Evolutionary conservation across 331 rosid species (phyloP).

Genomic region (Arachis monticola): DNA sequence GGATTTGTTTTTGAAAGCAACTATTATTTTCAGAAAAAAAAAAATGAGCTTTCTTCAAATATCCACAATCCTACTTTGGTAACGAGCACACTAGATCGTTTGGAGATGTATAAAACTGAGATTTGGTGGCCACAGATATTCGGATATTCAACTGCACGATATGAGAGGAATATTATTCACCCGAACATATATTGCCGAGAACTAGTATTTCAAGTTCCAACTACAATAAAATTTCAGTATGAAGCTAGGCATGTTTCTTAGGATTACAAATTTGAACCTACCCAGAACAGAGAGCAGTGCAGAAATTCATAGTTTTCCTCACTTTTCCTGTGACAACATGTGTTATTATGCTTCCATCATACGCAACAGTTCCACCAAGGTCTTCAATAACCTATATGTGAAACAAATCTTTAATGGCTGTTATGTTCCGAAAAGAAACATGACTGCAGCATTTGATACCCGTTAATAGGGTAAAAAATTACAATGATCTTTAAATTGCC

Average conservation of each 20-base stretch:
- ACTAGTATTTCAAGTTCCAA: not conserved
- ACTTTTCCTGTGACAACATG: slow-evolving; percentile 90
- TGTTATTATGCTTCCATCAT: slow-evolving; percentile 72
- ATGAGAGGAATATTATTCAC: slow-evolving; percentile 9
- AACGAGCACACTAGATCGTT: not conserved
- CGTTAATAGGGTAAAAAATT: slow-evolving; percentile 4
- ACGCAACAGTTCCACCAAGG: slow-evolving; percentile 75
- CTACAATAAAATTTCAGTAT: slow-evolving; percentile 16
- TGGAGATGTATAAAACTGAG: not conserved
- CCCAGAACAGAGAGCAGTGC: slow-evolving; percentile 91
- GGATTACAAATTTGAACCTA: slow-evolving; percentile 52
- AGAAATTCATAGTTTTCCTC: slow-evolving; percentile 86
- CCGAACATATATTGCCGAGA: not conserved
- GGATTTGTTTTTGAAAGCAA: not conserved
- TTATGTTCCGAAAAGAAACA: not conserved
- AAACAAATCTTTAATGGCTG: slow-evolving; percentile 17
- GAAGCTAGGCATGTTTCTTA: slow-evolving; percentile 28
- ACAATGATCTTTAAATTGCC: slow-evolving; percentile 11
- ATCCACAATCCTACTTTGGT: not conserved
- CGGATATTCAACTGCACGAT: not conserved
- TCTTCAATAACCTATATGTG: slow-evolving; percentile 66
- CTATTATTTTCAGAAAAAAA: not conserved
- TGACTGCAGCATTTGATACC: slow-evolving; percentile 9
- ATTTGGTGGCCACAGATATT: not conserved
- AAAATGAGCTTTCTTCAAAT: not conserved